Base-by-base conservation (phyloP, 768 basidiomycete genomes). In the Trametes maxima region DNA sequence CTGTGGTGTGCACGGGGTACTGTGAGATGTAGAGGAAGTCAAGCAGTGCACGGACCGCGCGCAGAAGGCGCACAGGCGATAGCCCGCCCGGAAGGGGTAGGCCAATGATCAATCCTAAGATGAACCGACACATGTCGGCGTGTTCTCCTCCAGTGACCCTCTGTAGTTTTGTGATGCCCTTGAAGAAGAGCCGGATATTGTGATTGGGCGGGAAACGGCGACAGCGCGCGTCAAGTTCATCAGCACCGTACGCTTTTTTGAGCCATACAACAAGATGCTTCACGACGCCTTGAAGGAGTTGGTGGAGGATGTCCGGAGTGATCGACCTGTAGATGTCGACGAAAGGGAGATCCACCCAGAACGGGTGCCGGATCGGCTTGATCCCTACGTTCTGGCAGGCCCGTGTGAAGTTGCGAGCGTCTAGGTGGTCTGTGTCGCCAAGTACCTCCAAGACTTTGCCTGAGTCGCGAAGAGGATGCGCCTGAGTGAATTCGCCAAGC, bases 21-120 rank as follows among this genome's bases (percentile, higher is more conserved):
- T 75, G 74, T 0, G 74, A 70, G 10, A 76, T 59, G 57, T 73
- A 77, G 2, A 76, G 22, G 52, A 80, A 80, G 53, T 80, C 76
- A 0, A 76, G 61, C 1, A 79, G 14, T 0, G 64, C 66, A 0
- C 54, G 63, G 5, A 61, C 52, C 7, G 69, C 66, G 0, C 49
- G 37, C 1, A 67, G 33, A 14, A 67, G 57, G 2, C 35, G 58
- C 3, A 21, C 24, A 11, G 64, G 21, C 1, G 63, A 63, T 59
- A 33, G 11, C 8, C 42, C n/a, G 22, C 33, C 39, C 12, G 42
- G 52, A 10, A 61, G 54, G 16, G 22, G 57, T 14, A 49, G 25
- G 14, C 47, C 28, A 16, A 49, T 49, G 13, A 49, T 8, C 7
- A 33, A 25, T 7, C 47, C 22, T 6, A 16, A 14, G 33, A 51